Conservation (phyloP, 495 filamentous ascomycete species). For the Penicillium cosmopolitanum region DNA sequence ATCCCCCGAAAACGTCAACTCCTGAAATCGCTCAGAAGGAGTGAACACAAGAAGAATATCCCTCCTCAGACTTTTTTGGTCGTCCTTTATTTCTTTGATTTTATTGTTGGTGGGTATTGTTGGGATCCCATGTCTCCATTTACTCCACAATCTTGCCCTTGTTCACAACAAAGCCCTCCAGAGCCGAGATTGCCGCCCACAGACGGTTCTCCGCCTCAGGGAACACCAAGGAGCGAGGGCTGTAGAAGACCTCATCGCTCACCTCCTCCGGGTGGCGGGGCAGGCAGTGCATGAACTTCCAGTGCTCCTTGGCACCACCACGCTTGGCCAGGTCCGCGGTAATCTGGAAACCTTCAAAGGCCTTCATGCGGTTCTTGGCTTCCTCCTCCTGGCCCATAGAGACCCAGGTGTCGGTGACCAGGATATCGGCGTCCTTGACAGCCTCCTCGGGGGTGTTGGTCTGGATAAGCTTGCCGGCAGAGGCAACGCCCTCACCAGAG, state of each 20-base stretch:
- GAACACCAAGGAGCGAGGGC: constrained; percentile 80
- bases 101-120: neutral
- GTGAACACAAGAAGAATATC: constrained; percentile 1
- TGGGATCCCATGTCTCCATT: constrained; percentile 8
- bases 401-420: constrained; percentile 97
- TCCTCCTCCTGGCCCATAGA: constrained; percentile 97
- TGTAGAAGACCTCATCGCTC: constrained; percentile 91
- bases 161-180: constrained; percentile 91
- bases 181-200: constrained; percentile 82
- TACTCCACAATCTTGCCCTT: constrained; percentile 69
- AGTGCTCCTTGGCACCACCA: constrained; percentile 83
- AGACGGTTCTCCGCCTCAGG: constrained; percentile 91
- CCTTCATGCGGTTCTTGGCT: constrained; percentile 70
- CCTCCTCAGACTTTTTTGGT: constrained; percentile 1
- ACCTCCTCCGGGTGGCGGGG: constrained; percentile 96
- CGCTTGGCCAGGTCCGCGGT: constrained; percentile 77
- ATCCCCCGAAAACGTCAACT: constrained; percentile 1
- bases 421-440: constrained; percentile 81
- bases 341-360: constrained; percentile 89
- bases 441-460: constrained; percentile 85
- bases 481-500: constrained; percentile 56
- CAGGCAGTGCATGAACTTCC: constrained; percentile 99
- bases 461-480: constrained; percentile 69
- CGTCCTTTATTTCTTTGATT: neutral
- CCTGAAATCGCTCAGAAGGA: constrained; percentile 4